Evolutionary conservation across 768 basidiomycete genomes (phyloP).

Genomic region (Suillus fuscotomentosus): DNA sequence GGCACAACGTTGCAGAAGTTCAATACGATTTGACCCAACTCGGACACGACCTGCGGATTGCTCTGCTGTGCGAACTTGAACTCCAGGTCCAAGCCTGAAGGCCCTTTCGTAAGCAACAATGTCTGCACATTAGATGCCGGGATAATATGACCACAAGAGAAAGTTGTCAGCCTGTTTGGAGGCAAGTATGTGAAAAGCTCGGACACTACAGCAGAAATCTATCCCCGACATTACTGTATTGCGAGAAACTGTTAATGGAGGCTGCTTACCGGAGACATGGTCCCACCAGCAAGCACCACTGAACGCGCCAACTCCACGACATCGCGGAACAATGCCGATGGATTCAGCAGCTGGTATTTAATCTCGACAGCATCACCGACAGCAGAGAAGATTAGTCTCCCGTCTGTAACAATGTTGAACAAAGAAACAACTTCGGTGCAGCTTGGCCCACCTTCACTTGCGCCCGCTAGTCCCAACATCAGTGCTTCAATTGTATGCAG

Average conservation of each 20-base stretch:
- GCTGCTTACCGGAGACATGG: slow-evolving; percentile 88
- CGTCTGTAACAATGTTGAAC: slow-evolving; percentile 46
- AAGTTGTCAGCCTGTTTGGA: slow-evolving; percentile 61
- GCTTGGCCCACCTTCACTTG: slow-evolving; percentile 59
- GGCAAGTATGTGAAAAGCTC: slow-evolving; percentile 77
- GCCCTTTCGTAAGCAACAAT: slow-evolving; percentile 72
- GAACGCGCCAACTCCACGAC: slow-evolving; percentile 78
- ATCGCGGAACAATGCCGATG: slow-evolving; percentile 82
- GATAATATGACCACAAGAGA: slow-evolving; percentile 93
- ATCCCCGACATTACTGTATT: slow-evolving; percentile 2
- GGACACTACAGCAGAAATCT: slow-evolving; percentile 85
- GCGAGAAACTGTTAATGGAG: background rate
- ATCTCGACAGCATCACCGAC: slow-evolving; percentile 52
- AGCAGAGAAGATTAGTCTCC: slow-evolving; percentile 65
- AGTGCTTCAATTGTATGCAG: slow-evolving; percentile 81
- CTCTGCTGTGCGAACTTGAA: slow-evolving; percentile 80
- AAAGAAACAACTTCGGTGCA: background rate
- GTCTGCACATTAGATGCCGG: slow-evolving; percentile 76
- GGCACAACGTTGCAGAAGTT: slow-evolving; percentile 80
- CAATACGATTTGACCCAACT: slow-evolving; percentile 81
- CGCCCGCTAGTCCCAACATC: slow-evolving; percentile 70
- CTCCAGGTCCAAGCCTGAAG: slow-evolving; percentile 68
- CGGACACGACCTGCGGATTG: slow-evolving; percentile 64
- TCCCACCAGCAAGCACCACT: slow-evolving; percentile 93
- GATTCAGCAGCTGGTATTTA: slow-evolving; percentile 92